Conservation (phyloP, 352 stramenopile genomes). For the Phytophthora kernoviae region DNA sequence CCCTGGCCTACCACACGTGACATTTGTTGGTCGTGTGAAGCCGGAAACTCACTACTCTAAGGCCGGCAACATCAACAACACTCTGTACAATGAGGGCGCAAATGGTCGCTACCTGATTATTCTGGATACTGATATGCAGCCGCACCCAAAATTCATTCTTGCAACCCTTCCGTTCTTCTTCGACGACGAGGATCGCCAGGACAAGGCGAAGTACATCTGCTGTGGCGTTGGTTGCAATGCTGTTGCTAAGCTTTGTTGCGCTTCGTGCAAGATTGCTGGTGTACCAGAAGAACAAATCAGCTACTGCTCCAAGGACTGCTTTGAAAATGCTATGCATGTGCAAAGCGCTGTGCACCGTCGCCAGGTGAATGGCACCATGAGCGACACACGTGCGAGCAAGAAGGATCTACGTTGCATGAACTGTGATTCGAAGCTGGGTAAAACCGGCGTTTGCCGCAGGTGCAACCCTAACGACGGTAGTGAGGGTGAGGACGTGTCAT, state of each 20-base stretch:
- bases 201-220: constrained; percentile 83
- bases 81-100: constrained; percentile 82
- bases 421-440: constrained; percentile 75
- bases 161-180: constrained; percentile 85
- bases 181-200: constrained; percentile 68
- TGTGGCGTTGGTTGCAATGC: constrained; percentile 76
- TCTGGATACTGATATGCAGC: constrained; percentile 86
- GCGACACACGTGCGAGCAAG: constrained; percentile 66
- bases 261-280: constrained; percentile 83
- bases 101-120: constrained; percentile 84
- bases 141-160: constrained; percentile 77
- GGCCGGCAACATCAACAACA: constrained; percentile 90
- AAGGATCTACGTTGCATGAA: constrained; percentile 79
- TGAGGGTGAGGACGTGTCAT: constrained; percentile 55
- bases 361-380: constrained; percentile 83
- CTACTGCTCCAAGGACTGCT: constrained; percentile 89
- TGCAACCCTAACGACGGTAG: constrained; percentile 59
- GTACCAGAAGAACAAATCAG: constrained; percentile 85
- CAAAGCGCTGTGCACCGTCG: constrained; percentile 77
- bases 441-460: constrained; percentile 74
- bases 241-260: constrained; percentile 82
- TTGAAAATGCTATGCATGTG: constrained; percentile 86
- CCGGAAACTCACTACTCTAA: constrained; percentile 85
- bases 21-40: constrained; percentile 82
- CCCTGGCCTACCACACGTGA: constrained; percentile 74